Percentiles rank a stretch among this genome's conserved stretches.
These are phyloP conservation scores for Selenicereus undatus DNA, from an alignment of 148 eudicot species.

Conservation along the genomic window DNA sequence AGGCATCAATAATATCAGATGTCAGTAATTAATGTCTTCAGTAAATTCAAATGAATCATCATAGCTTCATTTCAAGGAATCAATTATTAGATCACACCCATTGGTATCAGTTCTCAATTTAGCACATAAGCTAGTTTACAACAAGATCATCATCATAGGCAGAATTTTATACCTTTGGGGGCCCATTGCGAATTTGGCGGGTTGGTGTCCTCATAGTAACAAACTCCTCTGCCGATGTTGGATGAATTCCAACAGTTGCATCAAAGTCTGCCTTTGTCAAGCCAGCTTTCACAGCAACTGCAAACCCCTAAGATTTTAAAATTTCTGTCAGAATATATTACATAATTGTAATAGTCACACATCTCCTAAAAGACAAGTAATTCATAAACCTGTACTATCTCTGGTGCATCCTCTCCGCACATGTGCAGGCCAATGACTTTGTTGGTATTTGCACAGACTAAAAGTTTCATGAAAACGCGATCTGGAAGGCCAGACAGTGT, in stretches of 20 bases:
- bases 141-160: not conserved
- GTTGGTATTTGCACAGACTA: constrained; percentile 75
- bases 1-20: too few species aligned
- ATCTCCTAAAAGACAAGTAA: constrained; percentile 5
- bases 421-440: constrained; percentile 84
- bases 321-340: constrained; percentile 6
- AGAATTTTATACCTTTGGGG: constrained; percentile 51
- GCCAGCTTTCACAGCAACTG: constrained; percentile 94
- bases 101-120: not conserved
- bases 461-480: constrained; percentile 83
- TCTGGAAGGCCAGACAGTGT: constrained; percentile 97
- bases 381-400: constrained; percentile 72
- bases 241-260: constrained; percentile 87
- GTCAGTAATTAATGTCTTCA: too few species aligned
- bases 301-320: constrained; percentile 64
- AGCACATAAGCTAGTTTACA: not conserved
- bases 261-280: constrained; percentile 93
- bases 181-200: constrained; percentile 60
- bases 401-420: constrained; percentile 97
- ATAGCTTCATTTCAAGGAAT: too few species aligned
- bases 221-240: constrained; percentile 92
- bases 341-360: not conserved
- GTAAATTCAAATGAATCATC: too few species aligned
- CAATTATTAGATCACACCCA: too few species aligned
- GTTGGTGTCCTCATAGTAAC: constrained; percentile 97